Evolutionary conservation across 441 rosid genomes (phyloP).

Genomic region (Euphorbia schlechtendalii): DNA sequence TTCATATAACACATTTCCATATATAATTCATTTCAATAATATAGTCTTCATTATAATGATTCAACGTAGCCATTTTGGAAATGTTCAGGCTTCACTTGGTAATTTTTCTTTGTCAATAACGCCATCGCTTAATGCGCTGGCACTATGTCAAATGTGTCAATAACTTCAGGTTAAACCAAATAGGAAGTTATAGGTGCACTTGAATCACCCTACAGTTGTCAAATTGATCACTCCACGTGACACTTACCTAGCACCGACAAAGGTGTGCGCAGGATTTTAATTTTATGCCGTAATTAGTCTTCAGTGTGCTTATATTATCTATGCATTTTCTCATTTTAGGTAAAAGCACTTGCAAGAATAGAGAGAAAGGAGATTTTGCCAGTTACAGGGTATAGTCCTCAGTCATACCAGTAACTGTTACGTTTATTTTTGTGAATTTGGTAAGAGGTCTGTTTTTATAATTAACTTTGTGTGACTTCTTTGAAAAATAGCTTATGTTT

Average conservation of each 20-base stretch:
- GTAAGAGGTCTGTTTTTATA: conserved; percentile 14
- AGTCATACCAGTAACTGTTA: not conserved
- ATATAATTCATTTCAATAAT: not conserved
- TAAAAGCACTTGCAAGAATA: conserved; percentile 5
- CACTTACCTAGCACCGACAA: conserved; percentile 12
- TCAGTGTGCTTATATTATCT: not conserved
- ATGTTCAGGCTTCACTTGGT: conserved; percentile 15
- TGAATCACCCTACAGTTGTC: conserved; percentile 28
- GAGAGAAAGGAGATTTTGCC: conserved; percentile 14
- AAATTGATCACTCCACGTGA: conserved; percentile 17
- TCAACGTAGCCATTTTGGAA: conserved; percentile 15
- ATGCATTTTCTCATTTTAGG: conserved; percentile 17
- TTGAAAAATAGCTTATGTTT: not conserved
- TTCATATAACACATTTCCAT: not conserved
- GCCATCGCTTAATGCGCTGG: conserved; percentile 19
- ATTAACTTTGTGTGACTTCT: conserved; percentile 5
- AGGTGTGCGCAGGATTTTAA: conserved; percentile 13
- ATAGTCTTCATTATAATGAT: conserved; percentile 5
- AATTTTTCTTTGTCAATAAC: conserved; percentile 14
- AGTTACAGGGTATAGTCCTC: conserved; percentile 10
- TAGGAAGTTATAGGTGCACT: conserved; percentile 11
- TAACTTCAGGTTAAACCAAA: conserved; percentile 25
- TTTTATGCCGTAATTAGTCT: not conserved
- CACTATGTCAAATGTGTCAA: conserved; percentile 19
- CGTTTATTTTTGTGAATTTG: not conserved